phyloP scores from a whole-genome alignment of 2,329 filamentous ascomycete genomes.

The Fusarium sarcochroum region DNA sequence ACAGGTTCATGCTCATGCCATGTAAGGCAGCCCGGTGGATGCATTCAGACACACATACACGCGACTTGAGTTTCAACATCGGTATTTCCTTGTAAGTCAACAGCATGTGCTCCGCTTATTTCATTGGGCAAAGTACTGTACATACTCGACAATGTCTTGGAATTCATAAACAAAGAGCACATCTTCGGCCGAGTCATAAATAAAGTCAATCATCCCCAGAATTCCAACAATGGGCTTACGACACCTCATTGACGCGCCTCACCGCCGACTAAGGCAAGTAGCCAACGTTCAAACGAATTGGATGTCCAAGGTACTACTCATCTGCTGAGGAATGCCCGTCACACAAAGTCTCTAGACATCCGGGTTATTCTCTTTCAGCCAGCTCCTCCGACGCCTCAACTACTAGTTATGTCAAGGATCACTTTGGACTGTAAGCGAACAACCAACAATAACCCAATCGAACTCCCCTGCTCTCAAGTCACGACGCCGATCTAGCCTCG shows the following conservation, averaged over 20 bases:
- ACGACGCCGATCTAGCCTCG: slow-evolving; percentile 24
- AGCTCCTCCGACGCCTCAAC: slow-evolving; percentile 42
- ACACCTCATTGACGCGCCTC: slow-evolving; percentile 27
- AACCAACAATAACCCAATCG: slow-evolving; percentile 25
- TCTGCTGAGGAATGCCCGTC: slow-evolving; percentile 2
- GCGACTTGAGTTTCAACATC: background rate
- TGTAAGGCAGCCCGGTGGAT: slow-evolving; percentile 26
- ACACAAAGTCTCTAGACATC: slow-evolving; percentile 19
- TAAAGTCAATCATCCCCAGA: background rate
- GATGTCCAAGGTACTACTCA: background rate
- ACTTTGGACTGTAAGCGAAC: slow-evolving; percentile 25
- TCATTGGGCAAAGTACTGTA: background rate
- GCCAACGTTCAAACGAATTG: slow-evolving; percentile 8
- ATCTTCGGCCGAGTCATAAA: background rate
- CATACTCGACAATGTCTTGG: background rate
- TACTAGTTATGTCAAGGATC: slow-evolving; percentile 22
- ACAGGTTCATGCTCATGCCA: slow-evolving; percentile 41
- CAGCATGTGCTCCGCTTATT: background rate
- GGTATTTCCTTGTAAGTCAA: slow-evolving; percentile 16
- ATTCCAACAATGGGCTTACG: slow-evolving; percentile 20
- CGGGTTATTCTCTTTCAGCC: slow-evolving; percentile 42
- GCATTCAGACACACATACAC: slow-evolving; percentile 24
- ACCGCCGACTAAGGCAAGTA: slow-evolving; percentile 20
- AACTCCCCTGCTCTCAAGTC: slow-evolving; percentile 22
- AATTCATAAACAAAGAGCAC: slow-evolving; percentile 2